Evolutionary conservation across 495 filamentous ascomycete genomes (phyloP).

Genomic region (Bombardia bombarda): DNA sequence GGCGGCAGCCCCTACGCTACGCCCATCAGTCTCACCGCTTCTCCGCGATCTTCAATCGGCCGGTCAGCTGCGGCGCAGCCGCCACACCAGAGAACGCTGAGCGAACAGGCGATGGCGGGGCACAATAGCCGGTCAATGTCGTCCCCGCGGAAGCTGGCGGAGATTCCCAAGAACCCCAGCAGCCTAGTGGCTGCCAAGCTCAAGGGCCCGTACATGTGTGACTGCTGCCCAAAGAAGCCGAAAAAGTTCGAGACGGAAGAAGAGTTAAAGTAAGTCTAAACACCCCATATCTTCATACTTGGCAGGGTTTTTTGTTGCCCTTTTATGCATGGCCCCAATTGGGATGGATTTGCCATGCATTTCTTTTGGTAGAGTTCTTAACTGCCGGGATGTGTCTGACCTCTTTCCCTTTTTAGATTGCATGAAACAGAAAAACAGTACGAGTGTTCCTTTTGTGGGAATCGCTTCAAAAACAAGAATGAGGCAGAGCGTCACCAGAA

Average conservation of each 20-base stretch:
- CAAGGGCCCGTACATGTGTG: conserved; percentile 67
- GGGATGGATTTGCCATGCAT: no score
- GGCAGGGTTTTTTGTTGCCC: no score
- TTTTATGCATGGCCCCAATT: no score
- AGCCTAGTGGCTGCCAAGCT: conserved; percentile 30
- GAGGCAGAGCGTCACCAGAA: conserved; percentile 98
- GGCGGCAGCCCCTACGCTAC: conserved; percentile 51
- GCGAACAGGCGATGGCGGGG: conserved; percentile 25
- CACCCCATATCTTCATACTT: background rate
- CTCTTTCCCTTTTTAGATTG: conserved; percentile 24
- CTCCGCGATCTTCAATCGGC: conserved; percentile 44
- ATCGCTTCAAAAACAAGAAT: conserved; percentile 99
- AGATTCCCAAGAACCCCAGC: conserved; percentile 33
- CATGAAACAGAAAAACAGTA: conserved; percentile 97
- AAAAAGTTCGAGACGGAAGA: conserved; percentile 90
- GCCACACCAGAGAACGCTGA: conserved; percentile 39
- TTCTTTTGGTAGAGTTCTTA: no score
- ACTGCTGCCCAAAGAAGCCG: conserved; percentile 97
- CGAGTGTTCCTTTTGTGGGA: conserved; percentile 81
- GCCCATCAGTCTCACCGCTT: conserved; percentile 52
- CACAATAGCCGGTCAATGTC: conserved; percentile 27
- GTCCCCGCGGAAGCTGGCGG: conserved; percentile 39
- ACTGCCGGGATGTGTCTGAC: no score
- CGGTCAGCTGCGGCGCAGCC: conserved; percentile 21
- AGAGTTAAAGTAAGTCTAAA: conserved; percentile 66